phyloP scores from a whole-genome alignment of 164 flowering plant genomes.

The Malania oleifera region DNA sequence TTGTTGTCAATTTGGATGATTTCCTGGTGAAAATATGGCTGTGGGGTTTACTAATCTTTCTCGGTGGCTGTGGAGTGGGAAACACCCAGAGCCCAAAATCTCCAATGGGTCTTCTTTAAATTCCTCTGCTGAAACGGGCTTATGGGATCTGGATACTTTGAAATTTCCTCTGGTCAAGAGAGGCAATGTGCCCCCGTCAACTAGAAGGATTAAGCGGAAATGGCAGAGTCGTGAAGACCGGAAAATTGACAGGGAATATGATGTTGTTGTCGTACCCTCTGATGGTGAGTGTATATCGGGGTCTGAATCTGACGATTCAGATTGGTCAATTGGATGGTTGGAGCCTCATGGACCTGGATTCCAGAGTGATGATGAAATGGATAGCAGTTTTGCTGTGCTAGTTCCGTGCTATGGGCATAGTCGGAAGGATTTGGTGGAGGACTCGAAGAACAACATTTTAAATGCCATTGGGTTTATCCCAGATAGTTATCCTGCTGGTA shows the following conservation, averaged over 20 bases:
- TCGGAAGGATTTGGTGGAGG: slow-evolving; percentile 25
- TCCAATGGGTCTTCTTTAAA: slow-evolving; percentile 24
- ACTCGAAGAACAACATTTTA: slow-evolving; percentile 35
- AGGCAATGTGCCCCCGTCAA: slow-evolving; percentile 29
- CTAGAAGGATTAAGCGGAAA: slow-evolving; percentile 57
- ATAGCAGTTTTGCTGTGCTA: slow-evolving; percentile 75
- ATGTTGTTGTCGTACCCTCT: slow-evolving; percentile 74
- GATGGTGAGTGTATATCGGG: slow-evolving; percentile 82
- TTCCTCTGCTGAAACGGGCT: slow-evolving; percentile 28
- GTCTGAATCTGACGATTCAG: slow-evolving; percentile 84
- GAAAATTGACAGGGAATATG: slow-evolving; percentile 65
- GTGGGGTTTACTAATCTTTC: slow-evolving; percentile 37
- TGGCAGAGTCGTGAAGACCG: slow-evolving; percentile 74
- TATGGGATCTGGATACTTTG: slow-evolving; percentile 32
- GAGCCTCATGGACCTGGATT: slow-evolving; percentile 87
- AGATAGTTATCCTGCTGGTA: slow-evolving; percentile 52
- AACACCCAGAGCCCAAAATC: slow-evolving; percentile 33
- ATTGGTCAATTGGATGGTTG: slow-evolving; percentile 92
- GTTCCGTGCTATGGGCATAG: slow-evolving; percentile 78
- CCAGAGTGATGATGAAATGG: slow-evolving; percentile 56
- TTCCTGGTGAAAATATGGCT: slow-evolving; percentile 27
- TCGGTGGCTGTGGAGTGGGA: slow-evolving; percentile 49
- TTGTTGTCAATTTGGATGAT: not conserved
- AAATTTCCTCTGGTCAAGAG: slow-evolving; percentile 33
- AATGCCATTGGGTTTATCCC: slow-evolving; percentile 41